Evolutionary conservation across 805 yeast genomes (phyloP).

Genomic region (Barnettozyma botsteinii): DNA sequence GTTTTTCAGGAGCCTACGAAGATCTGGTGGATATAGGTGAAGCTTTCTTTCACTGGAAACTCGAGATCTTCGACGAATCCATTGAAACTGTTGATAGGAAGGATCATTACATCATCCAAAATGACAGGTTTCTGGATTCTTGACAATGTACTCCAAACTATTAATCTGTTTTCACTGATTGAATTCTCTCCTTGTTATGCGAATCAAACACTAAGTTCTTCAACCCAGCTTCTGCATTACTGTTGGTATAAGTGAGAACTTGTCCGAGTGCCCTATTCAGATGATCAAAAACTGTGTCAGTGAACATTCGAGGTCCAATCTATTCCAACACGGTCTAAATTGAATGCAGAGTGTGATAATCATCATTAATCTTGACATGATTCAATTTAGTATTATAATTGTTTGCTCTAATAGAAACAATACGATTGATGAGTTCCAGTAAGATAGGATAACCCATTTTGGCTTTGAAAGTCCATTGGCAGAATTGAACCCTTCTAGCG

Average conservation of each 20-base stretch:
- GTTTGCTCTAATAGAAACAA: no score
- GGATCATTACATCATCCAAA: constrained; percentile 18
- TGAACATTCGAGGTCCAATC: constrained; percentile 52
- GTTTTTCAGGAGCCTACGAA: constrained; percentile 22
- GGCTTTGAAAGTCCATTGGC: constrained; percentile 56
- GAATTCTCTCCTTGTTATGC: constrained; percentile 12
- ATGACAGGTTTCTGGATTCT: constrained; percentile 12
- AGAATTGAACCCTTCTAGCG: constrained; percentile 52
- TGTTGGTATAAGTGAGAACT: constrained; percentile 1
- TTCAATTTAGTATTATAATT: no score
- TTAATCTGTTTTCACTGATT: neutral
- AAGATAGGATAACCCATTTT: constrained; percentile 61
- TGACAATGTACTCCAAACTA: constrained; percentile 22
- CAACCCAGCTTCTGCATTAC: constrained; percentile 33
- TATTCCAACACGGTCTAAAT: constrained; percentile 52
- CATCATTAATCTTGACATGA: constrained; percentile 26
- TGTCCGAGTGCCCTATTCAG: constrained; percentile 31
- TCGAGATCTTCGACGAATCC: constrained; percentile 15
- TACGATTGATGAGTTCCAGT: constrained; percentile 49
- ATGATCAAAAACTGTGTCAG: constrained; percentile 41
- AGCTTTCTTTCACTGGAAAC: constrained; percentile 2
- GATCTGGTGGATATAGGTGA: constrained; percentile 17
- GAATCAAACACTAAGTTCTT: constrained; percentile 9
- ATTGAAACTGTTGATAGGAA: constrained; percentile 20
- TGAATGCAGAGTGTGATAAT: constrained; percentile 42